Percentiles rank a stretch among this genome's conserved stretches.
Conservation (phyloP, 805 yeast genomes). For the Kodamaea kaohsiungensis region DNA sequence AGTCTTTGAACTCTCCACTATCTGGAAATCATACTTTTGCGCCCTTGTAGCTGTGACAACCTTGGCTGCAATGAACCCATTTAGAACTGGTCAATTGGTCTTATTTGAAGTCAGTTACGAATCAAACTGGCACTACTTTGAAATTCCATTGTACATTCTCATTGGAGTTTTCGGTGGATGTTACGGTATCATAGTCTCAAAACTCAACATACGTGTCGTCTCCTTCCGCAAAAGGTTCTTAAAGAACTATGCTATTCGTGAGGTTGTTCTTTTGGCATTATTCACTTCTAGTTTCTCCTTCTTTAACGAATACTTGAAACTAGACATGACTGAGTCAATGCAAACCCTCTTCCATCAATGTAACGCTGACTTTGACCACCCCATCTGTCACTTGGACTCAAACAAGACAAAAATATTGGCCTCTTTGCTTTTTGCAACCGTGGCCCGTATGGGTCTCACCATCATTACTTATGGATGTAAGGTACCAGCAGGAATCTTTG, state of each 20-base stretch:
- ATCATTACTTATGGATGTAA: conserved; percentile 88
- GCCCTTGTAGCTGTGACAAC: conserved; percentile 85
- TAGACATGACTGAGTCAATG: conserved; percentile 97
- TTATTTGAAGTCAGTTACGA: conserved; percentile 90
- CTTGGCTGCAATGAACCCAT: conserved; percentile 81
- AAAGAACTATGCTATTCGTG: conserved; percentile 59
- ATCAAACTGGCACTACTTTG: conserved; percentile 82
- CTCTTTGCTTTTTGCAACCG: conserved; percentile 68
- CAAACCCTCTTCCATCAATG: conserved; percentile 86
- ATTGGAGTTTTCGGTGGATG: conserved; percentile 91
- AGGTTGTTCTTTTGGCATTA: conserved; percentile 65
- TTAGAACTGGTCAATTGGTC: conserved; percentile 91
- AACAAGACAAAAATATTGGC: conserved; percentile 40
- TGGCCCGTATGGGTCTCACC: conserved; percentile 68
- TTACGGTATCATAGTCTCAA: conserved; percentile 77
- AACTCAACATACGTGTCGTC: conserved; percentile 73
- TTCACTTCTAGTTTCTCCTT: conserved; percentile 78
- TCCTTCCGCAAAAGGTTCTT: conserved; percentile 74
- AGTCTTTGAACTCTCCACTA: conserved; percentile 69
- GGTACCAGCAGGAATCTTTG: conserved; percentile 97
- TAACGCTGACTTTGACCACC: conserved; percentile 44
- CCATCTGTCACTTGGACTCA: conserved; percentile 36
- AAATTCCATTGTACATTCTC: conserved; percentile 74
- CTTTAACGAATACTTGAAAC: conserved; percentile 73
- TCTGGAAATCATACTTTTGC: conserved; percentile 92